Evolutionary conservation across 2,329 filamentous ascomycete species (phyloP), one percentile per base, ranked within the genome.

Genomic region (Botrytis sinoallii): DNA sequence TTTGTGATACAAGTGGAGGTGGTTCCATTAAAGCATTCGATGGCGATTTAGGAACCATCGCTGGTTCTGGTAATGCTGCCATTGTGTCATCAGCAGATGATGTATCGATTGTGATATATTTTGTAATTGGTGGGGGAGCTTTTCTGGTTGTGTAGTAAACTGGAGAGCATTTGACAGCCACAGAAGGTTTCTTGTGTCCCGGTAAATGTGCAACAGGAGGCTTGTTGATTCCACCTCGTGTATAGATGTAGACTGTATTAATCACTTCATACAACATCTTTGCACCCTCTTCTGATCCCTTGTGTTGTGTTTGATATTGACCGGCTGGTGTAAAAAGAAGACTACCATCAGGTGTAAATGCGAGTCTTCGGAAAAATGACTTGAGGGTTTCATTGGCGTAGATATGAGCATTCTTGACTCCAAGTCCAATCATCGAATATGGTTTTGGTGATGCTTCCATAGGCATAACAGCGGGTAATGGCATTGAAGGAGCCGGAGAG

Each of bases 231-330:
- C 96, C 96, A 44, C 95, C 96, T 78, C 96, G 88, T 0, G 95
- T 98, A 83, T 99, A 99, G 71, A 99, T 96, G 83, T 99, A 99
- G 35, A 99, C 97, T 0, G 96, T 99, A 81, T 99, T 99, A 79
- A 93, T 94, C 70, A 98, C 88, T 77, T 99, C 95, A 78, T 96
- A 95, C 0, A 88, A 88, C 0, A 90, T 87, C 82, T 95, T 97
- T 2, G 86, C 81, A n/a, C 86, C 84, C 75, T 94, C 92, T 67
- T 88, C 88, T 35, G 91, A 85, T 2, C 81, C 77, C 35, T 86
- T 84, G 77, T 93, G 89, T 69, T 94, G 89, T 3, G 92, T 92
- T 81, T 97, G 97, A 83, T 96, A 98, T 81, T 98, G 96, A 12
- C 96, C 96, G 2, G 96, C 95, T 3, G 96, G 96, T 0, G 96